Evolutionary conservation across 139 green algal genomes (phyloP).

Genomic region (Closterium sp.): DNA sequence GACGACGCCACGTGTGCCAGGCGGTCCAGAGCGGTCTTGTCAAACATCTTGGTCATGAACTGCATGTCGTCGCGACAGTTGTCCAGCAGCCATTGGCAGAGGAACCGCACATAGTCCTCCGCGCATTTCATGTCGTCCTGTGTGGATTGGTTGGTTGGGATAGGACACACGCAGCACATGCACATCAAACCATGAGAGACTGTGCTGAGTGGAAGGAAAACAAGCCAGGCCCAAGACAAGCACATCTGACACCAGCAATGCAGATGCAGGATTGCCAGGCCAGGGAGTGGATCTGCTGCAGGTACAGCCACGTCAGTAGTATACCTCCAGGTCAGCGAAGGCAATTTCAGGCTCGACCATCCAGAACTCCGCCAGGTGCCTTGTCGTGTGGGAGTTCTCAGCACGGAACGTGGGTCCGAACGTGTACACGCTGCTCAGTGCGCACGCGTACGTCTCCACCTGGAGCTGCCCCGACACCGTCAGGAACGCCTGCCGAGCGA

Average conservation of each 20-base stretch:
- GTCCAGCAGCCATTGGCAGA: constrained; percentile 74
- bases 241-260: not conserved
- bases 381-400: constrained; percentile 62
- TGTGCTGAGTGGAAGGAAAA: not conserved
- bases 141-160: not conserved
- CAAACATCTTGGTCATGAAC: constrained; percentile 84
- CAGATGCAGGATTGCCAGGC: too few relatives aligned
- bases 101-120: constrained; percentile 80
- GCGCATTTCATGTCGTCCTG: constrained; percentile 87
- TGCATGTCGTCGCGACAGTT: constrained; percentile 75
- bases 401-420: constrained; percentile 62
- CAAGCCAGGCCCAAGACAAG: not conserved
- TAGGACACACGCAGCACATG: not conserved
- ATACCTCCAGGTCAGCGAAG: constrained; percentile 67
- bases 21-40: constrained; percentile 74
- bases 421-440: constrained; percentile 61
- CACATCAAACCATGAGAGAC: not conserved
- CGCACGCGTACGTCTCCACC: constrained; percentile 64
- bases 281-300: too few relatives aligned
- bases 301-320: not conserved
- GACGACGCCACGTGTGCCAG: constrained; percentile 75
- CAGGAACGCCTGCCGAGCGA: constrained; percentile 82
- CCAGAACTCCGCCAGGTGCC: constrained; percentile 86
- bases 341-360: constrained; percentile 86
- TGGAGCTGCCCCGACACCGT: constrained; percentile 90